A percentile compares a stretch with the other conserved stretches of the same genome.
These are phyloP conservation scores for Fragilaria radians DNA, from an alignment of 108 stramenopile species.

Conservation along the genomic window DNA sequence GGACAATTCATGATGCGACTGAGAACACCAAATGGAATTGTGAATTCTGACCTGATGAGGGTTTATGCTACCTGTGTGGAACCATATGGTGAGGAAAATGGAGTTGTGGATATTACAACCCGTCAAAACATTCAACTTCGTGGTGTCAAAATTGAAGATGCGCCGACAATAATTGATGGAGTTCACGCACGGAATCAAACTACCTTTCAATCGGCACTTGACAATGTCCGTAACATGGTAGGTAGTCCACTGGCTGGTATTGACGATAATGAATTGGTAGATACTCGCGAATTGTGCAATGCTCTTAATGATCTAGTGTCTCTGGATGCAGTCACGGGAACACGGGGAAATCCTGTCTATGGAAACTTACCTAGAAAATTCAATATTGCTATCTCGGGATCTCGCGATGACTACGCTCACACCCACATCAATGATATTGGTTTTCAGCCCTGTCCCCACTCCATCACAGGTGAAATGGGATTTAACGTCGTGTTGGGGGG, in stretches of 20 bases:
- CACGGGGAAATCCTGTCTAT: slow-evolving; percentile 81
- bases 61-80: slow-evolving; percentile 79
- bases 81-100: slow-evolving; percentile 74
- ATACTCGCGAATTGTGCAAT: slow-evolving; percentile 79
- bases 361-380: slow-evolving; percentile 91
- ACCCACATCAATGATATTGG: slow-evolving; percentile 95
- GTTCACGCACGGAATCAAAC: slow-evolving; percentile 84
- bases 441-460: slow-evolving; percentile 57
- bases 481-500: slow-evolving; percentile 94
- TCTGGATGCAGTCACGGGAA: slow-evolving; percentile 61
- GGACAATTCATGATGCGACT: slow-evolving; percentile 95
- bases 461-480: slow-evolving; percentile 82
- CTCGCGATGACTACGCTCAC: slow-evolving; percentile 89
- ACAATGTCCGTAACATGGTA: slow-evolving; percentile 92
- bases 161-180: slow-evolving; percentile 79
- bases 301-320: slow-evolving; percentile 82
- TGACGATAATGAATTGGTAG: slow-evolving; percentile 84
- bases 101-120: slow-evolving; percentile 92
- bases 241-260: slow-evolving; percentile 91
- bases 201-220: slow-evolving; percentile 80
- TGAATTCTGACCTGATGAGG: slow-evolving; percentile 84
- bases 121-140: slow-evolving; percentile 89
- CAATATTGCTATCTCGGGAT: slow-evolving; percentile 90
- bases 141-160: slow-evolving; percentile 88
- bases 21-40: slow-evolving; percentile 90